These are phyloP conservation scores for Cryptococcus depauperatus DNA, from an alignment of 1,284 basidiomycete species.

Conservation along the genomic window DNA sequence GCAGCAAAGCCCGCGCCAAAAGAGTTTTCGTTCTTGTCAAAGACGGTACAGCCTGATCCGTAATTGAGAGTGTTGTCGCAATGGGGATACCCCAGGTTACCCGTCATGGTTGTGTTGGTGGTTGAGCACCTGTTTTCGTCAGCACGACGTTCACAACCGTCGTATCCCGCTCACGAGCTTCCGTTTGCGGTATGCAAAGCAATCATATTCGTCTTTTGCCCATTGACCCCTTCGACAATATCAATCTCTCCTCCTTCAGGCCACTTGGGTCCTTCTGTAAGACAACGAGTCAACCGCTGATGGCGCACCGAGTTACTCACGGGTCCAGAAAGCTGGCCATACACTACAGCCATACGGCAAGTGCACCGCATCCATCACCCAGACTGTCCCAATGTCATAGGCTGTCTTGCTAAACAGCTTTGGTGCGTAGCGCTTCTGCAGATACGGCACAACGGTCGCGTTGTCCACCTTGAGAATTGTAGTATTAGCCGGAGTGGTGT, in stretches of 20 bases:
- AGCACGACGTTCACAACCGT: constrained; percentile 13
- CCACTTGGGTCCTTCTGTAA: constrained; percentile 36
- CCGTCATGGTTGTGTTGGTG: constrained; percentile 4
- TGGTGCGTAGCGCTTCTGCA: constrained; percentile 62
- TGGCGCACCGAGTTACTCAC: constrained; percentile 4
- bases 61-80: constrained; percentile 36
- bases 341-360: constrained; percentile 49
- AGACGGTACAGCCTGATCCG: constrained; percentile 59
- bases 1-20: constrained; percentile 60
- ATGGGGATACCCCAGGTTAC: constrained; percentile 17
- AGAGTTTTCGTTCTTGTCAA: constrained; percentile 51
- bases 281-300: too few species aligned
- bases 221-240: constrained; percentile 40
- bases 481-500: constrained; percentile 58
- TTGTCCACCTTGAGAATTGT: constrained; percentile 58
- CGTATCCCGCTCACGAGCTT: constrained; percentile 13
- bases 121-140: constrained; percentile 18
- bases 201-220: constrained; percentile 34
- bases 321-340: constrained; percentile 32
- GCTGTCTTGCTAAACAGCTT: constrained; percentile 55
- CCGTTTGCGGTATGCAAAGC: constrained; percentile 32
- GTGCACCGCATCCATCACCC: constrained; percentile 60
- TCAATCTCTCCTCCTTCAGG: constrained; percentile 37
- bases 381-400: constrained; percentile 58
- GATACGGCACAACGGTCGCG: constrained; percentile 41